Conservation (phyloP, 140 eudicot species). For the Cichorium intybus region DNA sequence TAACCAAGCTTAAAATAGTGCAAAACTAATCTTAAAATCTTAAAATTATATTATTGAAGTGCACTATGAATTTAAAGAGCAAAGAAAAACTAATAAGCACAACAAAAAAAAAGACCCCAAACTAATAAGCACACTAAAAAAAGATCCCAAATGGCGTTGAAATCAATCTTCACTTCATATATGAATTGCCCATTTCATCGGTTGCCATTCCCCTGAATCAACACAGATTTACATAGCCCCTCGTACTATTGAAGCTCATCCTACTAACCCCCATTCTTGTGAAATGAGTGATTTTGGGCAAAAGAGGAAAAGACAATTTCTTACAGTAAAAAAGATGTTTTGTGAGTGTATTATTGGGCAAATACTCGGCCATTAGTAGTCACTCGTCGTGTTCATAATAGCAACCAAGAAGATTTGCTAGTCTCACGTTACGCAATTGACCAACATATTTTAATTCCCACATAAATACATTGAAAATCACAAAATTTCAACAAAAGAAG, state of each 20-base stretch:
- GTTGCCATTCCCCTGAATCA: constrained; percentile 59
- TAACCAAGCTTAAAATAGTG: no score
- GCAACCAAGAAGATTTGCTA: constrained; percentile 72
- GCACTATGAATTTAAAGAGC: no score
- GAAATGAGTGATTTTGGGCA: not conserved
- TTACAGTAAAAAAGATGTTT: constrained; percentile 79
- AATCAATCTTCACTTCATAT: no score
- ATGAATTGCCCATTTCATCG: constrained; percentile 81
- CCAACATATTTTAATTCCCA: constrained; percentile 40
- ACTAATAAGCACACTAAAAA: no score
- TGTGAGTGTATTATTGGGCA: constrained; percentile 71
- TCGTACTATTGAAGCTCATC: no score
- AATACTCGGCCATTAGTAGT: constrained; percentile 62
- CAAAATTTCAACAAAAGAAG: not conserved
- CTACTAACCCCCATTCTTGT: not conserved
- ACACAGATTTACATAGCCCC: not conserved
- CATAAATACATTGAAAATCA: not conserved
- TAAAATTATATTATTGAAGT: no score
- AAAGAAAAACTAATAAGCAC: no score
- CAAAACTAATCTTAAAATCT: no score
- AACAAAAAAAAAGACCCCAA: no score
- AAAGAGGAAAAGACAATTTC: not conserved
- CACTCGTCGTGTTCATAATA: constrained; percentile 66
- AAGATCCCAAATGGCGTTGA: no score
- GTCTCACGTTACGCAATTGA: constrained; percentile 53